Conservation (phyloP, 208 protist genomes). For the Acanthamoeba triangularis region DNA sequence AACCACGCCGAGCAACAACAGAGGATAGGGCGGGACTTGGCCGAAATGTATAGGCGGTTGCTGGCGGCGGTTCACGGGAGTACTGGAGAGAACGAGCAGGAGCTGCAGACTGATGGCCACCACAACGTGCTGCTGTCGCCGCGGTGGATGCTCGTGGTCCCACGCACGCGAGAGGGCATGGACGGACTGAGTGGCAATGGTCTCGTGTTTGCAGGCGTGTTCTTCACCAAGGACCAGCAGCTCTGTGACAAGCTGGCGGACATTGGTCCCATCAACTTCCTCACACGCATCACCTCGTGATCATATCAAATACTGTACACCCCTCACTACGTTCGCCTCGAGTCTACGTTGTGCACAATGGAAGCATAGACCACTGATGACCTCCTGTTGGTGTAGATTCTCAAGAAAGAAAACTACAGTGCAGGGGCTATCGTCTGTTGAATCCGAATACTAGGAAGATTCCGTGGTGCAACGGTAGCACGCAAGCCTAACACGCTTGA, state of each 20-base stretch:
- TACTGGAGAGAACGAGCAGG: background rate
- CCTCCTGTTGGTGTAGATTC: too few relatives aligned
- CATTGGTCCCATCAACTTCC: slow-evolving; percentile 28
- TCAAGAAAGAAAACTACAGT: too few relatives aligned
- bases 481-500: slow-evolving; percentile 73
- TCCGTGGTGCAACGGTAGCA: slow-evolving; percentile 75
- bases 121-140: slow-evolving; percentile 61
- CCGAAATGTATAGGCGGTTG: background rate
- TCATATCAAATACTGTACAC: background rate
- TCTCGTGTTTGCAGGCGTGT: slow-evolving; percentile 20
- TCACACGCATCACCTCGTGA: background rate
- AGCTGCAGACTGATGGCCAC: background rate
- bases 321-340: background rate
- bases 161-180: slow-evolving; percentile 36
- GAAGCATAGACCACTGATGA: too few relatives aligned
- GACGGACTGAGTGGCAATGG: slow-evolving; percentile 46
- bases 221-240: slow-evolving; percentile 35
- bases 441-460: too few relatives aligned
- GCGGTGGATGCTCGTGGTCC: slow-evolving; percentile 45
- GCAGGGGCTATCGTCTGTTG: too few relatives aligned
- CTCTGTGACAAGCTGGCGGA: slow-evolving; percentile 20
- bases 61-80: background rate
- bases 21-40: background rate
- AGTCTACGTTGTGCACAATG: too few relatives aligned
- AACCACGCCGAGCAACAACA: background rate